Evolutionary conservation across 202 grass and related monocot genomes (phyloP).

Genomic region (Eragrostis tef): DNA sequence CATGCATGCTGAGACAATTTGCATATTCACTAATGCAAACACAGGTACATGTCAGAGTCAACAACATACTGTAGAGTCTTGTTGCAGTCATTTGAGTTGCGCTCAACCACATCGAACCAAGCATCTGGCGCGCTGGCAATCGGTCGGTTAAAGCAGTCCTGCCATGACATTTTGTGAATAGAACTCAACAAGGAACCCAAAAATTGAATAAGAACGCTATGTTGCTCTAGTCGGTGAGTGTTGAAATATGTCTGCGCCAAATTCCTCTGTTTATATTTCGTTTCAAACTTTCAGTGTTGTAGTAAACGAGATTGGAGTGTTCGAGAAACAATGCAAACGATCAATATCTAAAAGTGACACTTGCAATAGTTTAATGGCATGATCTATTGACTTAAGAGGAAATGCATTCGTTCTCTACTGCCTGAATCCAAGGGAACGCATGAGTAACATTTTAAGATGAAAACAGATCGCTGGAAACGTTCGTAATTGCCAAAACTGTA

Average conservation of each 20-base stretch:
- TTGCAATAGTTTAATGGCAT: constrained; percentile 2
- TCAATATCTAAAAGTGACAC: neutral
- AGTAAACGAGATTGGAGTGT: neutral
- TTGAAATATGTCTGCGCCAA: neutral
- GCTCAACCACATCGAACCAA: constrained; percentile 91
- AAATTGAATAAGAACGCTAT: constrained; percentile 10
- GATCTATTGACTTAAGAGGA: constrained; percentile 11
- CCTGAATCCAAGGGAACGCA: neutral
- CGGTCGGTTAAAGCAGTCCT: constrained; percentile 87
- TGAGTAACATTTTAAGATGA: neutral
- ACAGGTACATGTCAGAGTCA: constrained; percentile 8
- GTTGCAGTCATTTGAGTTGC: constrained; percentile 75
- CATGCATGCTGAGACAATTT: neutral
- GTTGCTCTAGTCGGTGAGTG: constrained; percentile 10
- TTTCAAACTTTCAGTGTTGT: neutral
- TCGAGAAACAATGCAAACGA: neutral
- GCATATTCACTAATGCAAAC: constrained; percentile 5
- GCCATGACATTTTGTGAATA: constrained; percentile 30
- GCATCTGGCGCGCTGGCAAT: constrained; percentile 87
- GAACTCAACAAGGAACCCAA: constrained; percentile 11
- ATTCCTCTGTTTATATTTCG: neutral
- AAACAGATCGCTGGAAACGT: too few species aligned
- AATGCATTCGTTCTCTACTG: neutral
- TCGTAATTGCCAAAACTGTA: neutral
- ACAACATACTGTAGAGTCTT: constrained; percentile 76